phyloP scores from a whole-genome alignment of 441 rosid species.

The Erysimum cheiri region DNA sequence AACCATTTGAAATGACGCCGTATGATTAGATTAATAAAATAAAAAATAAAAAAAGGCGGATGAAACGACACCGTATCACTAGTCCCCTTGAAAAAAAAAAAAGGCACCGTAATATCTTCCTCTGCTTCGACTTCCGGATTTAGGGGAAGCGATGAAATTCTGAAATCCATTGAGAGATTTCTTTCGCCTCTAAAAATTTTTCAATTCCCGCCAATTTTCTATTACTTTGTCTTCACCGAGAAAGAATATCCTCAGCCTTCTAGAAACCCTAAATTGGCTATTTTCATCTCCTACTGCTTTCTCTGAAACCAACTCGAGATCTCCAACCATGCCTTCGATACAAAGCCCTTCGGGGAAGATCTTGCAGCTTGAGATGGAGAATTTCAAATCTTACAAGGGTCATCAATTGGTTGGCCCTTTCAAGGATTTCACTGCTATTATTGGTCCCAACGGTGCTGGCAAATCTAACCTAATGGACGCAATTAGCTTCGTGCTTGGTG shows the following conservation, averaged over 20 bases:
- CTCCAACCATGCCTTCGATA: slow-evolving; percentile 69
- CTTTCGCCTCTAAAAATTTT: slow-evolving; percentile 19
- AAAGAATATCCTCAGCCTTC: not conserved
- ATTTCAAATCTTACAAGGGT: slow-evolving; percentile 99
- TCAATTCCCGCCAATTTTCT: slow-evolving; percentile 43
- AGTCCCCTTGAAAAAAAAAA: no score
- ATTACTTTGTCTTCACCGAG: not conserved
- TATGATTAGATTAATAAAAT: no score
- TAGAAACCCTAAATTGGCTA: slow-evolving; percentile 40
- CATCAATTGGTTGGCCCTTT: slow-evolving; percentile 86
- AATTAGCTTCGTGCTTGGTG: slow-evolving; percentile 98
- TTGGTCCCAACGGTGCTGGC: slow-evolving; percentile 98
- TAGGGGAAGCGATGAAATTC: slow-evolving; percentile 30
- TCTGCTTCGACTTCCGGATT: slow-evolving; percentile 34
- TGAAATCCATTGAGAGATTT: slow-evolving; percentile 23
- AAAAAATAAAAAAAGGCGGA: no score
- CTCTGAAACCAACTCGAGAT: slow-evolving; percentile 14
- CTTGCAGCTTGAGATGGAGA: slow-evolving; percentile 81
- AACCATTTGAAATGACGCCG: no score
- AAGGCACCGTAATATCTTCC: no score
- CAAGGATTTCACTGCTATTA: slow-evolving; percentile 96
- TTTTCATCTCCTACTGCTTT: slow-evolving; percentile 1
- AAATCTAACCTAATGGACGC: slow-evolving; percentile 99
- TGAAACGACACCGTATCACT: no score
- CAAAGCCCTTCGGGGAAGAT: slow-evolving; percentile 74